These are phyloP conservation scores for Trypanosoma boissoni DNA, from an alignment of 208 protist species.

Conservation along the genomic window DNA sequence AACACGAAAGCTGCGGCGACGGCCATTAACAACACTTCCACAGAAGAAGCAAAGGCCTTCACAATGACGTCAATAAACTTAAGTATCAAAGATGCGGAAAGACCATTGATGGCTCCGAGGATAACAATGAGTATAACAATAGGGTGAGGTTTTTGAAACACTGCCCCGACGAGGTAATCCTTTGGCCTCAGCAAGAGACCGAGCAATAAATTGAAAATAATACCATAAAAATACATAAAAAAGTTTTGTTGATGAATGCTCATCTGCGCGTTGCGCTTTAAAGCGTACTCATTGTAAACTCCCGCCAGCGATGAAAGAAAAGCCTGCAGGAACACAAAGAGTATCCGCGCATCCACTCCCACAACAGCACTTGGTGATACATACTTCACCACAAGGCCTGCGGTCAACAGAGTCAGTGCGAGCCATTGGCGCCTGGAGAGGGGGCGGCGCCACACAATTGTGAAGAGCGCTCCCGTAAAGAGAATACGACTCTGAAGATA, in stretches of 20 bases:
- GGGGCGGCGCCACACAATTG: constrained; percentile 25
- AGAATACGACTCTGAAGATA: constrained; percentile 81
- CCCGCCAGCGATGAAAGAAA: constrained; percentile 56
- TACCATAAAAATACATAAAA: constrained; percentile 75
- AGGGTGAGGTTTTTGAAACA: constrained; percentile 10
- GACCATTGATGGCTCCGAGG: constrained; percentile 38
- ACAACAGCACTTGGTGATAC: constrained; percentile 22
- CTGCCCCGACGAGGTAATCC: constrained; percentile 13
- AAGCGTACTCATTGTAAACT: constrained; percentile 69
- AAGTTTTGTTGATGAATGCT: constrained; percentile 82
- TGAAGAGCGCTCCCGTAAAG: constrained; percentile 60
- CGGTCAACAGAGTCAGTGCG: constrained; percentile 41
- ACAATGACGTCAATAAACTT: constrained; percentile 83
- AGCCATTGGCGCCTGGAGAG: constrained; percentile 49
- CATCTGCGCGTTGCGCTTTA: constrained; percentile 54
- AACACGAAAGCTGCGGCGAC: constrained; percentile 31
- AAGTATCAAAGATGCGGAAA: constrained; percentile 66
- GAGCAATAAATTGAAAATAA: constrained; percentile 66
- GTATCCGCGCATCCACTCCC: constrained; percentile 24
- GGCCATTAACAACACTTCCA: constrained; percentile 61
- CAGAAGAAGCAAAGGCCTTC: constrained; percentile 59
- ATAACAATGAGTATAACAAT: constrained; percentile 48
- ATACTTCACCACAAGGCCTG: constrained; percentile 60
- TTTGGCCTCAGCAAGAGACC: constrained; percentile 33
- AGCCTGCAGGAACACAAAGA: constrained; percentile 54